Evolutionary conservation across 257 asterid genomes (phyloP).

Genomic region (Ophiorrhiza pumila): DNA sequence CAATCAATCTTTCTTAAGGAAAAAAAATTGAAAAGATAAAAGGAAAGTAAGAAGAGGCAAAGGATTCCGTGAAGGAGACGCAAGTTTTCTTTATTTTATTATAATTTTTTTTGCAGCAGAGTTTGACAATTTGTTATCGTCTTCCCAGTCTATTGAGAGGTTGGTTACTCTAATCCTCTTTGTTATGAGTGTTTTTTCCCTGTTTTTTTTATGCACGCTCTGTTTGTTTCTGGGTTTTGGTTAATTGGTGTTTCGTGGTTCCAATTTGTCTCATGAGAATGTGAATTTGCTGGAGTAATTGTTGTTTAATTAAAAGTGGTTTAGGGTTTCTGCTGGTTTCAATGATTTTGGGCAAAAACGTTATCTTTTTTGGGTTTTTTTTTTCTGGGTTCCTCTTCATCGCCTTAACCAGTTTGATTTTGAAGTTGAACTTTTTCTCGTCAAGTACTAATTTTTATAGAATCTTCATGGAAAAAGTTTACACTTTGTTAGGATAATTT

Average conservation of each 20-base stretch:
- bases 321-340: neutral
- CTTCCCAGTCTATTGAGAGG: constrained; percentile 24
- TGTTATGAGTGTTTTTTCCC: neutral
- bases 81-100: neutral
- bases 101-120: neutral
- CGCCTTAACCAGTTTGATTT: neutral
- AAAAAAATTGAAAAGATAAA: neutral
- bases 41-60: neutral
- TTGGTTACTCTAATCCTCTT: constrained; percentile 10
- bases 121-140: neutral
- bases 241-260: neutral
- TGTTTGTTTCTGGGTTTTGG: neutral
- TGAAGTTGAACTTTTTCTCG: neutral
- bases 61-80: neutral
- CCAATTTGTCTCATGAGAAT: neutral
- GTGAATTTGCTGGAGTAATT: neutral
- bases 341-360: neutral
- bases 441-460: neutral
- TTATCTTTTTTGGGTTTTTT: neutral
- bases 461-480: neutral
- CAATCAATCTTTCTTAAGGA: neutral
- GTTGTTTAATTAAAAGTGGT: neutral
- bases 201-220: neutral
- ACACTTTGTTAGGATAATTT: neutral
- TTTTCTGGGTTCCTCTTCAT: neutral